phyloP scores from a whole-genome alignment of 495 filamentous ascomycete genomes.

The Lasiosphaeria miniovina region DNA sequence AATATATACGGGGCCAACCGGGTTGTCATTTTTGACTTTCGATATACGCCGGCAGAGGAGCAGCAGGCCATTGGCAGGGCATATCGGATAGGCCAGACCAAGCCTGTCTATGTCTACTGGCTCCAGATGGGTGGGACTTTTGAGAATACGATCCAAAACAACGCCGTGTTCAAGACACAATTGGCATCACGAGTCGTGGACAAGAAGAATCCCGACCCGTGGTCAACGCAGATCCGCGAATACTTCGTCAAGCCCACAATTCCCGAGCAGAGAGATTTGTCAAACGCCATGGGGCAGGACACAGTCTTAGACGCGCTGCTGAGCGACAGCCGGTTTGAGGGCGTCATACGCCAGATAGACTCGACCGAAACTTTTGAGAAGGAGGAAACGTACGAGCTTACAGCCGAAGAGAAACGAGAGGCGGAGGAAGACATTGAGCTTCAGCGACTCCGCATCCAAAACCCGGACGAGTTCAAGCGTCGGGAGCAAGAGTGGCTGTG shows the following conservation, averaged over 20 bases:
- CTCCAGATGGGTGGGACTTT: slow-evolving; percentile 76
- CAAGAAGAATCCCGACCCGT: slow-evolving; percentile 66
- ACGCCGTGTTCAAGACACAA: slow-evolving; percentile 74
- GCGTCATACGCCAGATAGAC: slow-evolving; percentile 33
- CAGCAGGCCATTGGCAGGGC: slow-evolving; percentile 86
- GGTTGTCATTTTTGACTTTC: slow-evolving; percentile 82
- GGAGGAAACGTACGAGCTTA: slow-evolving; percentile 40
- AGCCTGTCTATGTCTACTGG: slow-evolving; percentile 85
- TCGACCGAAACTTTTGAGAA: slow-evolving; percentile 46
- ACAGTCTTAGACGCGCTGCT: slow-evolving; percentile 69
- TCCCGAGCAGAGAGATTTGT: slow-evolving; percentile 51
- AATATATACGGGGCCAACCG: slow-evolving; percentile 86
- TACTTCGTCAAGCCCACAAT: slow-evolving; percentile 58
- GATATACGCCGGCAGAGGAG: slow-evolving; percentile 76
- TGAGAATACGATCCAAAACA: slow-evolving; percentile 69
- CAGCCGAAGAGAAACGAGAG: slow-evolving; percentile 34
- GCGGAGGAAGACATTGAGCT: slow-evolving; percentile 28
- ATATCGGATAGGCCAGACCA: slow-evolving; percentile 82
- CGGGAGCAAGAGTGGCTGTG: slow-evolving; percentile 11
- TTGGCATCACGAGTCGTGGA: slow-evolving; percentile 78
- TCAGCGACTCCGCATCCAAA: slow-evolving; percentile 21
- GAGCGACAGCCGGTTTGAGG: slow-evolving; percentile 8
- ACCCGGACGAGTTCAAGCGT: slow-evolving; percentile 27
- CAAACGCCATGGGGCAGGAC: slow-evolving; percentile 60
- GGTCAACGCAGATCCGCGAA: slow-evolving; percentile 48